Percentiles rank a stretch among this genome's conserved stretches.
These are phyloP conservation scores for Mycosphaerella sp. DNA, from an alignment of 2,329 filamentous ascomycete genomes.

Conservation along the genomic window DNA sequence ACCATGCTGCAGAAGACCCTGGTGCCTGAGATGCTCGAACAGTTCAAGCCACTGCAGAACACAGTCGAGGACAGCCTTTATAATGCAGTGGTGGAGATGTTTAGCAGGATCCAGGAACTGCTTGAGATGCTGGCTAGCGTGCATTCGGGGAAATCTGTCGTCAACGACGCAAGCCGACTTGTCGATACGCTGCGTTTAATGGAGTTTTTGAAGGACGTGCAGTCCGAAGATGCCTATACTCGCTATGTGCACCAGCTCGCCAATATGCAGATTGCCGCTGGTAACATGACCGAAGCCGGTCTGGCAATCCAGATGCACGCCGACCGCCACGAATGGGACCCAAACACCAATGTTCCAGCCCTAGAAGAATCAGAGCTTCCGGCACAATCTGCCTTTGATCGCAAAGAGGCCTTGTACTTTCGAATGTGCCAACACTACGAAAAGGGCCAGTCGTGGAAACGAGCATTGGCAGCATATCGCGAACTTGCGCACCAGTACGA, in stretches of 20 bases:
- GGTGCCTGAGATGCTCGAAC: slow-evolving; percentile 72
- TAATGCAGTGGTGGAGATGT: slow-evolving; percentile 67
- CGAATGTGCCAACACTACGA: slow-evolving; percentile 93
- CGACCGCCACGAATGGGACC: slow-evolving; percentile 88
- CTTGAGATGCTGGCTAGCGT: slow-evolving; percentile 86
- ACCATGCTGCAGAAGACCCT: slow-evolving; percentile 90
- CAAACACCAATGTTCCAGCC: slow-evolving; percentile 58
- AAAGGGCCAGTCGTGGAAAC: slow-evolving; percentile 88
- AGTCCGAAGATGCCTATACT: slow-evolving; percentile 94
- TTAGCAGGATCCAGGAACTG: slow-evolving; percentile 81
- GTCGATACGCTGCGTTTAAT: slow-evolving; percentile 86
- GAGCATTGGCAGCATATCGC: slow-evolving; percentile 78
- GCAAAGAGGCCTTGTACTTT: slow-evolving; percentile 88
- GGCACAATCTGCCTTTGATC: slow-evolving; percentile 79
- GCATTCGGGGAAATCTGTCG: slow-evolving; percentile 64
- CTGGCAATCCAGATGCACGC: slow-evolving; percentile 85
- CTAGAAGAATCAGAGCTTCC: slow-evolving; percentile 71
- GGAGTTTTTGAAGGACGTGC: slow-evolving; percentile 95
- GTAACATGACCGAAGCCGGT: slow-evolving; percentile 81
- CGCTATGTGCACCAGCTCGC: slow-evolving; percentile 92
- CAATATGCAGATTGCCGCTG: slow-evolving; percentile 64
- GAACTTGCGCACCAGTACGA: slow-evolving; percentile 92
- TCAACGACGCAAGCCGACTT: slow-evolving; percentile 66
- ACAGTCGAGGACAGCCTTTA: slow-evolving; percentile 68
- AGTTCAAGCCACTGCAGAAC: slow-evolving; percentile 66